Conservation (phyloP, 75 land plant species). For the Ceratopteris richardii region DNA sequence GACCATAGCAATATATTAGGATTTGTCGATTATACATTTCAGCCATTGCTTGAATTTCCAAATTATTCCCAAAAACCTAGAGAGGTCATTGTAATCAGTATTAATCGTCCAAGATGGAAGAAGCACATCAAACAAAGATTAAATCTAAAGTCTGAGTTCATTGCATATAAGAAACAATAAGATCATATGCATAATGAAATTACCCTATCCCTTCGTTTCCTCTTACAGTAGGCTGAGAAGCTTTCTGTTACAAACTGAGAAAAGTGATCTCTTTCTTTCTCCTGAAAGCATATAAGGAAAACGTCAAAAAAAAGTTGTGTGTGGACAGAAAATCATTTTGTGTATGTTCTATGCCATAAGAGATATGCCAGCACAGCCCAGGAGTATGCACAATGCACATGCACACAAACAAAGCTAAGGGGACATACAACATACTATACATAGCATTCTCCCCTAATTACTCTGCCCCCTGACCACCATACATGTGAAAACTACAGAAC, state of each 20-base stretch:
- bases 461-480: too few relatives aligned
- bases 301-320: background rate
- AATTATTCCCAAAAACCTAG: constrained; percentile 96
- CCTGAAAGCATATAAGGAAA: constrained; percentile 41
- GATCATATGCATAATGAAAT: background rate
- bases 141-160: too few relatives aligned
- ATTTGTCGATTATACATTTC: constrained; percentile 99
- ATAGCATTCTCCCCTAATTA: too few relatives aligned
- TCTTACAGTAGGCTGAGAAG: constrained; percentile 94
- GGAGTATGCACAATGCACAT: background rate
- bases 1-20: constrained; percentile 86
- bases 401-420: too few relatives aligned
- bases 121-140: background rate
- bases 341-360: background rate
- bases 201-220: constrained; percentile 99
- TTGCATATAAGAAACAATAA: too few relatives aligned
- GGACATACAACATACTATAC: too few relatives aligned
- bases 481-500: too few relatives aligned
- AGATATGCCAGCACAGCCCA: background rate
- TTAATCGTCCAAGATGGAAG: background rate
- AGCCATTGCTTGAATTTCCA: constrained; percentile 95
- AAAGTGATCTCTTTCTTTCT: constrained; percentile 95
- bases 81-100: too few relatives aligned
- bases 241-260: constrained; percentile 96
- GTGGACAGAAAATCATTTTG: background rate